Conservation (phyloP, 768 basidiomycete species). For the Russula sp. region DNA sequence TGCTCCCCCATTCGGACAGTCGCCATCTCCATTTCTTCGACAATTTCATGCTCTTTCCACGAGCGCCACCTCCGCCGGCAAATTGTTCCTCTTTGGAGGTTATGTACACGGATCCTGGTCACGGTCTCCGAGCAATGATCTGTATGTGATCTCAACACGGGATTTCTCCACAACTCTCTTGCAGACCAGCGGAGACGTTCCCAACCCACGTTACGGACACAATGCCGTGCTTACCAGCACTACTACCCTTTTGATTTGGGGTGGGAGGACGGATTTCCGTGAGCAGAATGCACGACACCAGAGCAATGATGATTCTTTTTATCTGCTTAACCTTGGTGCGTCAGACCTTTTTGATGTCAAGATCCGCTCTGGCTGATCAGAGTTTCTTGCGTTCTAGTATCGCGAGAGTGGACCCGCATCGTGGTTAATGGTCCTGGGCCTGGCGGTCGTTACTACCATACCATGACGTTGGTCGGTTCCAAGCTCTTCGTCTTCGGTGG, state of each 20-base stretch:
- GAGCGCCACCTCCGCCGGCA: slow-evolving; percentile 68
- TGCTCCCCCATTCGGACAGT: too few species aligned
- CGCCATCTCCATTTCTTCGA: slow-evolving; percentile 89
- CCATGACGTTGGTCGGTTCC: slow-evolving; percentile 87
- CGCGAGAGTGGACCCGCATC: slow-evolving; percentile 92
- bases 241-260: slow-evolving; percentile 94
- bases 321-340: slow-evolving; percentile 86
- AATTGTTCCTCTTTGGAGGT: slow-evolving; percentile 95
- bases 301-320: slow-evolving; percentile 86
- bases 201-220: slow-evolving; percentile 87
- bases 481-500: slow-evolving; percentile 96
- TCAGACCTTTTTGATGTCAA: too few species aligned
- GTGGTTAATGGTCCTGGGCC: slow-evolving; percentile 74
- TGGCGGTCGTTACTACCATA: slow-evolving; percentile 89
- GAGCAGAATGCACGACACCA: slow-evolving; percentile 57
- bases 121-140: slow-evolving; percentile 75
- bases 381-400: slow-evolving; percentile 48
- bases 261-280: slow-evolving; percentile 85
- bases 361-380: too few species aligned
- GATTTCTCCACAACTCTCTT: slow-evolving; percentile 77
- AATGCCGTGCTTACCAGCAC: slow-evolving; percentile 87
- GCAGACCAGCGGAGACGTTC: slow-evolving; percentile 85
- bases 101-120: slow-evolving; percentile 71
- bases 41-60: slow-evolving; percentile 92
- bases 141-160: slow-evolving; percentile 80